Conservation (phyloP, 176 grass and related monocot species). For the Zoysia japonica region DNA sequence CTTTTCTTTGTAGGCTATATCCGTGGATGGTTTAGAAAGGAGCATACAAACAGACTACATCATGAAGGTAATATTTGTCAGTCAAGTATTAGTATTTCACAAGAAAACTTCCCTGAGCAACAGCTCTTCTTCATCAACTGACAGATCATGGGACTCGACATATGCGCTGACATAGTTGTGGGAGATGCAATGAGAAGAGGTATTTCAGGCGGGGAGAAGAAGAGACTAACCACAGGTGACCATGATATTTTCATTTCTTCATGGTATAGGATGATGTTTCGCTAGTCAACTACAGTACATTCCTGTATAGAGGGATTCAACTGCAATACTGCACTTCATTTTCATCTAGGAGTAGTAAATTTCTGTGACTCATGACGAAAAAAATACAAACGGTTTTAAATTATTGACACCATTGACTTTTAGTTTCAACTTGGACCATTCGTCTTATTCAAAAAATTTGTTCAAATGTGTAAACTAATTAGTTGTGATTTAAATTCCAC, state of each 20-base stretch:
- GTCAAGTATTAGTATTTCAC: neutral
- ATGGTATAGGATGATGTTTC: neutral
- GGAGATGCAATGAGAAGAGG: conserved; percentile 89
- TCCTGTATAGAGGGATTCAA: neutral
- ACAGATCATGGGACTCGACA: conserved; percentile 93
- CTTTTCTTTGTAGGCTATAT: conserved; percentile 39
- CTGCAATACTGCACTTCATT: conserved; percentile 2
- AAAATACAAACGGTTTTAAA: neutral
- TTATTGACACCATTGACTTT: no score
- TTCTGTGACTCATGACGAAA: neutral
- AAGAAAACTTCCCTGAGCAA: neutral
- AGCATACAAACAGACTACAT: conserved; percentile 89
- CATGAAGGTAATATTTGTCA: conserved; percentile 61
- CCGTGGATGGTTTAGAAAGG: conserved; percentile 70
- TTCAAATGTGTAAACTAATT: no score
- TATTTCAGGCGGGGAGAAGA: conserved; percentile 94
- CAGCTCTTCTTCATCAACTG: neutral
- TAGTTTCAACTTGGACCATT: no score
- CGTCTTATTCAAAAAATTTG: no score
- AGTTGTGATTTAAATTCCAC: no score
- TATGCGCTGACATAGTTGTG: conserved; percentile 67
- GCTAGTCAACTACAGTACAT: neutral
- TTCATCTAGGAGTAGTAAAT: neutral
- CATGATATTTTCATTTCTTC: neutral
- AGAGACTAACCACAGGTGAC: conserved; percentile 81